phyloP scores from a whole-genome alignment of 2,329 filamentous ascomycete genomes.

The Botrytis galanthina region DNA sequence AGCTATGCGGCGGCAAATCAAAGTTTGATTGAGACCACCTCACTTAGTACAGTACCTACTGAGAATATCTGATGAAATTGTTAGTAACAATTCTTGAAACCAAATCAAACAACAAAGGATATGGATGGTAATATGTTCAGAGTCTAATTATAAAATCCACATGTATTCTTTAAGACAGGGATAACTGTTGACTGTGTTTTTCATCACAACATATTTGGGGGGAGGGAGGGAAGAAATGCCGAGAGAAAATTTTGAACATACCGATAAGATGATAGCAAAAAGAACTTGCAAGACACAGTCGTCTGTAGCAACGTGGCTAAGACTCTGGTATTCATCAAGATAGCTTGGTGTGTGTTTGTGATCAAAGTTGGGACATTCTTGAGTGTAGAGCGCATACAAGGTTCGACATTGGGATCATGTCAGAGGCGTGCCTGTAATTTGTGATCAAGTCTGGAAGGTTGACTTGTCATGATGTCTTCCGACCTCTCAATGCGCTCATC shows the following conservation, averaged over 20 bases:
- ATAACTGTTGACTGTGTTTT: conserved; percentile 23
- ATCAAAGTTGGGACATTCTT: not conserved
- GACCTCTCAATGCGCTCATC: conserved; percentile 16
- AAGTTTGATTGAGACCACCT: not conserved
- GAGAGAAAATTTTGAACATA: conserved; percentile 5
- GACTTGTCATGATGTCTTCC: not conserved
- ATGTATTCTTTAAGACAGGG: conserved; percentile 22
- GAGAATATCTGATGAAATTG: not conserved
- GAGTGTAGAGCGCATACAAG: not conserved
- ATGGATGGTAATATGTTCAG: conserved; percentile 16
- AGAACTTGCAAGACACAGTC: not conserved
- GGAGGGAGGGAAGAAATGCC: not conserved
- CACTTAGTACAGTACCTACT: not conserved
- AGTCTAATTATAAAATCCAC: conserved; percentile 24
- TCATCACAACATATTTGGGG: conserved; percentile 16
- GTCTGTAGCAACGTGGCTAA: not conserved
- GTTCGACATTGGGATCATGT: not conserved
- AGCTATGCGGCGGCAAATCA: not conserved
- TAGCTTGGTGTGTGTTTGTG: not conserved
- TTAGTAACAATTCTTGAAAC: conserved; percentile 10
- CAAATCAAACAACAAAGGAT: not conserved
- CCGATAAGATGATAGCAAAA: conserved; percentile 5
- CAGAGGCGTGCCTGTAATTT: not conserved
- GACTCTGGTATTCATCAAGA: not conserved
- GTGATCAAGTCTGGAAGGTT: not conserved